Evolutionary conservation across 306 rosid genomes (phyloP), one percentile per base, ranked within the genome.

Genomic region (Luffa acutangula): DNA sequence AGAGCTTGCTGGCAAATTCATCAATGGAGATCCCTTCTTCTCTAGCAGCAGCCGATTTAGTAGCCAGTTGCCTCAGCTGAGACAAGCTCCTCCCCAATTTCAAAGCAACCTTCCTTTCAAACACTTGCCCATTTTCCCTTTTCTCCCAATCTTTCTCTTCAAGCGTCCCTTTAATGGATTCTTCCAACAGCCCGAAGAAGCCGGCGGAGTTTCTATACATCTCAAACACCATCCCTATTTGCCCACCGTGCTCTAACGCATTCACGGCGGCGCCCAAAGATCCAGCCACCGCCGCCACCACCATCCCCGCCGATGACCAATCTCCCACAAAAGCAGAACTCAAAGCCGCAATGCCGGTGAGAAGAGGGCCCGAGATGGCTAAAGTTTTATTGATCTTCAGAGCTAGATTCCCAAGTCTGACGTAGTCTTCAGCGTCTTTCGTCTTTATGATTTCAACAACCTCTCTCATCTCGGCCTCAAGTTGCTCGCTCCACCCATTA

Each of bases 181-280:
- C 78, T 58, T 92, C 90, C 43, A 92, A 3, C 79, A 80, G 42
- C 36, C 78, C 49, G 75, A 92, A 92, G 81, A 87, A 86, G 0
- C 95, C 97, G 0, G 78, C 92, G 41, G 85, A 82, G 76, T 69
- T 46, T 56, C 93, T 85, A 14, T 90, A 92, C 92, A 92, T 85
- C 84, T 92, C 95, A 18, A 90, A 65, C 81, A 92, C 86, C 97
- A 85, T 90, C 2, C 97, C 97, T 2, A 92, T 85, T 84, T 92
- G 97, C 1, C 81, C 91, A 31, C 90, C 95, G 48, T 92, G 97
- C 67, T 85, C 88, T 4, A 90, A 89, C 7, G 88, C 79, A 78
- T 87, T 92, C 7, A 87, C 60, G 0, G 75, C 87, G 0, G 82
- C 71, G 86, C 94, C 94, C 81, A 90, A 58, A 1, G 94, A 83